Conservation (phyloP, 768 basidiomycete species). For the Pleurotus platypus region DNA sequence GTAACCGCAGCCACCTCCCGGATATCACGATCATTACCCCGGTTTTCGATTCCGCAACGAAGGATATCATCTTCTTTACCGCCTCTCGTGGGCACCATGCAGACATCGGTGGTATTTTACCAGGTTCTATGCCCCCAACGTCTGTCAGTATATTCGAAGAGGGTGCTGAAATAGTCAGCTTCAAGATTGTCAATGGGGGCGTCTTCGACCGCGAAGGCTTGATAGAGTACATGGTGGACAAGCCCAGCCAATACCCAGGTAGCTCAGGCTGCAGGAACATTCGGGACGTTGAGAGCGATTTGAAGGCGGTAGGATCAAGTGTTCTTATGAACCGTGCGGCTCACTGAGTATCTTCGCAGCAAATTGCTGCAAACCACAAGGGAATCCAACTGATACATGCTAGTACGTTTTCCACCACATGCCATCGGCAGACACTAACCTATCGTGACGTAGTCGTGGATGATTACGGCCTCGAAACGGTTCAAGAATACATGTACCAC, state of each 20-base stretch:
- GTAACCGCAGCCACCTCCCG: constrained; percentile 48
- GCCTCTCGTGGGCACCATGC: constrained; percentile 94
- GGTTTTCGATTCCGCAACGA: constrained; percentile 65
- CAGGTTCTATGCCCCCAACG: constrained; percentile 95
- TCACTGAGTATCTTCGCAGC: constrained; percentile 37
- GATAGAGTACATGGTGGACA: constrained; percentile 75
- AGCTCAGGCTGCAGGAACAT: constrained; percentile 87
- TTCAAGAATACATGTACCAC: constrained; percentile 92
- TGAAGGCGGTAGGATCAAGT: constrained; percentile 68
- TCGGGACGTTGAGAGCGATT: constrained; percentile 85
- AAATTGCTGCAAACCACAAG: constrained; percentile 94
- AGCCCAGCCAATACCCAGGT: constrained; percentile 77
- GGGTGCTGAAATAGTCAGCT: constrained; percentile 86
- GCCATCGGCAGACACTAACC: constrained; percentile 8
- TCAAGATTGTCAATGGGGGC: constrained; percentile 86
- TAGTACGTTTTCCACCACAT: constrained; percentile 37
- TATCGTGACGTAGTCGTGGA: constrained; percentile 55
- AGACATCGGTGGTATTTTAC: constrained; percentile 89
- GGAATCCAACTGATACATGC: constrained; percentile 83
- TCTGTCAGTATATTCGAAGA: constrained; percentile 91
- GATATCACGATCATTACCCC: constrained; percentile 95
- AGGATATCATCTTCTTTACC: constrained; percentile 79
- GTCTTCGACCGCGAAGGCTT: constrained; percentile 76
- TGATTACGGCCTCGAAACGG: constrained; percentile 81
- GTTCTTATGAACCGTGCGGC: not conserved